phyloP scores from a whole-genome alignment of 768 basidiomycete species.

The Tulasnella sp. region DNA sequence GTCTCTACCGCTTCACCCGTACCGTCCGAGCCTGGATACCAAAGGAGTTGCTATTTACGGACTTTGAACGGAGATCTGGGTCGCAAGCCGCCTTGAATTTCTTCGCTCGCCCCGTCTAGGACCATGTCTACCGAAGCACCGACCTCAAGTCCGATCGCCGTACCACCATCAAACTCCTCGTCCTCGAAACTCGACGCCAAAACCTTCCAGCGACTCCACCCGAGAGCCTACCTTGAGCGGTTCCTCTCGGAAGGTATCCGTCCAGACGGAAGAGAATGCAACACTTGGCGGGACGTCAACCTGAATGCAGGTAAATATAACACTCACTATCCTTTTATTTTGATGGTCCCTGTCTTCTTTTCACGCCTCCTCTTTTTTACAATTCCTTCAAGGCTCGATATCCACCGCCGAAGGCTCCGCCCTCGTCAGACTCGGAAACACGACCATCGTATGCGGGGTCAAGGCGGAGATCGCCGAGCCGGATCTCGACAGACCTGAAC shows the following conservation, averaged over 20 bases:
- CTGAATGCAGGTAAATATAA: conserved; percentile 52
- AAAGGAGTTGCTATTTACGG: not conserved
- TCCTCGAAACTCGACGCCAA: not conserved
- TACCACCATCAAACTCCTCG: not conserved
- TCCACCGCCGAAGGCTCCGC: conserved; percentile 90
- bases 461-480: conserved; percentile 94
- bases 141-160: not conserved
- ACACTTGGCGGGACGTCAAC: conserved; percentile 60
- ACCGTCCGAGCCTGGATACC: too few species aligned
- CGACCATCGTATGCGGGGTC: conserved; percentile 92
- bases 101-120: not conserved
- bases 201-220: conserved; percentile 83
- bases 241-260: conserved; percentile 69
- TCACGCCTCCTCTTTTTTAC: not conserved
- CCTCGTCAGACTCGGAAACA: conserved; percentile 79
- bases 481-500: conserved; percentile 56
- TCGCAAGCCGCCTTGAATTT: not conserved
- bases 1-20: too few species aligned
- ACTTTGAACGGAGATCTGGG: not conserved
- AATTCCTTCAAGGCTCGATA: conserved; percentile 57
- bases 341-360: not conserved
- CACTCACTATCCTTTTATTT: not conserved
- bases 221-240: conserved; percentile 73
- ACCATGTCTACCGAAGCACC: not conserved
- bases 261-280: conserved; percentile 69